Base-by-base conservation (phyloP, 306 rosid genomes). In the Cicer judaicum region DNA sequence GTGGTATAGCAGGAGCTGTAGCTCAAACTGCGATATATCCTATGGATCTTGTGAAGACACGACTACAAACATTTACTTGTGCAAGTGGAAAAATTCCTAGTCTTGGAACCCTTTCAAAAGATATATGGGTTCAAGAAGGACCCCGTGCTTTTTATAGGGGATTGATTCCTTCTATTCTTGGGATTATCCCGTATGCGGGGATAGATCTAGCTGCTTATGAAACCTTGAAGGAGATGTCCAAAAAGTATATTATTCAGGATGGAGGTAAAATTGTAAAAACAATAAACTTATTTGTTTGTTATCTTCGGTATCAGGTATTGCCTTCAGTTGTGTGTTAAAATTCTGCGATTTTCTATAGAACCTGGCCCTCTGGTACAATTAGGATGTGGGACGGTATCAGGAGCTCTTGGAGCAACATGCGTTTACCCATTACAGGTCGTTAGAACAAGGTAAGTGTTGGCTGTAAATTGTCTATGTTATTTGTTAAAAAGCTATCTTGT, bases 141-240 rank as follows among this genome's bases (percentile, higher is more conserved):
- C 94, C 97, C 19, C 87, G 91, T 34, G 97, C 97, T 76, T 93
- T 93, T 81, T 91, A 91, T 78, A 91, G 89, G 77, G 98, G 98
- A 73, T 75, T 93, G 74, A 34, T 89, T 74, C 98, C 98, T 70
- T 93, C 98, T 56, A 82, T 93, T 83, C 90, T 93, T 66, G 98
- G 98, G 72, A 93, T 93, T 73, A 80, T 93, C 77, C 98, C 97
- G 13, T 93, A 93, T 83, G 96, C 98, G 68, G 98, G 98, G 50
- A 93, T 93, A 38, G 98, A 93, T 85, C 94, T 93, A 24, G 85
- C 98, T 44, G 96, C 94, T 8, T 93, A 93, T 73, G 98, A 93
- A 79, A 80, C 96, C 68, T 86, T 93, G 73, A 93, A 91, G 88
- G 97, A 93, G 60, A 79, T 91, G 91, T 93, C 98, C 19, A 93